Conservation (phyloP, 305 asterid genomes). For the Solanum hybrid region DNA sequence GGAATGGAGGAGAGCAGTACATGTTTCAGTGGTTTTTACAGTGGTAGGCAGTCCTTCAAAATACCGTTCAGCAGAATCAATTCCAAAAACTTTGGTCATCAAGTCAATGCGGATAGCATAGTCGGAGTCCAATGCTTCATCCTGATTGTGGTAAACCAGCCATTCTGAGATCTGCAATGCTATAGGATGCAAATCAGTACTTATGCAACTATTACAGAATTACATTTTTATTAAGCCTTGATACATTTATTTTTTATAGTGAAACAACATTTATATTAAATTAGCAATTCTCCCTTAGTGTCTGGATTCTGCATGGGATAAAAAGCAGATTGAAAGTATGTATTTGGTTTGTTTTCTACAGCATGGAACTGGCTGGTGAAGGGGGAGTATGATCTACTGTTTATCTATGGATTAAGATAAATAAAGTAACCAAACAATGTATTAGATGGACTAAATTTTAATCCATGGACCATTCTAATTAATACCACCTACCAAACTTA, state of each 20-base stretch:
- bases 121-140: slow-evolving; percentile 56
- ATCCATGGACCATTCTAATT: not conserved
- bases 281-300: not conserved
- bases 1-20: slow-evolving; percentile 88
- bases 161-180: slow-evolving; percentile 79
- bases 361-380: not conserved
- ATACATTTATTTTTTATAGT: not conserved
- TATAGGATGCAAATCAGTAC: slow-evolving; percentile 10
- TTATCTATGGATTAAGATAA: not conserved
- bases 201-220: not conserved
- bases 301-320: not conserved
- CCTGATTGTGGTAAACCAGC: slow-evolving; percentile 72
- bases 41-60: slow-evolving; percentile 62
- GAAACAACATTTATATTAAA: not conserved
- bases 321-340: not conserved
- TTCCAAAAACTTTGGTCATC: slow-evolving; percentile 81
- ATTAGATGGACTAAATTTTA: not conserved
- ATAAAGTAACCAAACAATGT: not conserved
- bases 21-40: slow-evolving; percentile 64
- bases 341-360: not conserved
- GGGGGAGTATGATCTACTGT: not conserved
- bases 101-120: slow-evolving; percentile 73
- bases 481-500: not conserved
- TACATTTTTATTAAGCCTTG: not conserved
- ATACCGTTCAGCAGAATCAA: slow-evolving; percentile 86